Percentiles rank a stretch among this genome's conserved stretches.
These are phyloP conservation scores for Chalciporus sp. DNA, from an alignment of 1,284 basidiomycete species.

Conservation along the genomic window DNA sequence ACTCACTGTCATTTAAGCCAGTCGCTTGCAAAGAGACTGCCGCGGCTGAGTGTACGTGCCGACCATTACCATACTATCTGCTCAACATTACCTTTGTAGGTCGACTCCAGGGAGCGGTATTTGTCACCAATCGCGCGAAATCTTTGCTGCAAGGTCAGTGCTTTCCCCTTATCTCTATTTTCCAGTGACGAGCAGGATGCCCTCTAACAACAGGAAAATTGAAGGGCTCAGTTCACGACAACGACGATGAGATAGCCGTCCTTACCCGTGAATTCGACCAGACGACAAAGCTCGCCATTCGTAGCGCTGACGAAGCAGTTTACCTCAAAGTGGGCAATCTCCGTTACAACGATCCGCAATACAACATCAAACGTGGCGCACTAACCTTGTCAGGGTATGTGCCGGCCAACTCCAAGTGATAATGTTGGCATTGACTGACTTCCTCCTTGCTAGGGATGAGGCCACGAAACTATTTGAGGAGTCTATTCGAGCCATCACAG, in stretches of 20 bases:
- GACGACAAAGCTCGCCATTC: constrained; percentile 40
- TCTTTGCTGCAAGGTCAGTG: too few species aligned
- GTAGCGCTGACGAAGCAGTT: constrained; percentile 28
- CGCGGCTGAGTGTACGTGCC: too few species aligned
- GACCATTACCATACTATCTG: too few species aligned
- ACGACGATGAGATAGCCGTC: constrained; percentile 29
- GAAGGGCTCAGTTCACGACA: too few species aligned
- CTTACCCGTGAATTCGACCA: constrained; percentile 41
- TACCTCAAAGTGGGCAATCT: constrained; percentile 43
- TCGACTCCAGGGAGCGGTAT: too few species aligned
- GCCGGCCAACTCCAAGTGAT: background rate
- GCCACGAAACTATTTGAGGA: constrained; percentile 41
- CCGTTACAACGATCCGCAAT: constrained; percentile 33
- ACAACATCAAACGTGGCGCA: constrained; percentile 40
- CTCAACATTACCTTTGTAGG: too few species aligned
- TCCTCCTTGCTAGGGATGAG: constrained; percentile 24
- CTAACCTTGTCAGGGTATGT: constrained; percentile 38
- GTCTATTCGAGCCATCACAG: constrained; percentile 37
- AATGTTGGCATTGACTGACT: constrained; percentile 17
- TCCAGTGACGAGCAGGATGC: too few species aligned
- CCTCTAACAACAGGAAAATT: too few species aligned
- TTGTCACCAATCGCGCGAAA: too few species aligned
- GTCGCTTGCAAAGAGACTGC: too few species aligned
- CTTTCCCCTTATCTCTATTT: too few species aligned
- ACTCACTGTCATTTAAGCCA: too few species aligned